phyloP scores from a whole-genome alignment of 2,329 filamentous ascomycete genomes.

The Periconia digitata region DNA sequence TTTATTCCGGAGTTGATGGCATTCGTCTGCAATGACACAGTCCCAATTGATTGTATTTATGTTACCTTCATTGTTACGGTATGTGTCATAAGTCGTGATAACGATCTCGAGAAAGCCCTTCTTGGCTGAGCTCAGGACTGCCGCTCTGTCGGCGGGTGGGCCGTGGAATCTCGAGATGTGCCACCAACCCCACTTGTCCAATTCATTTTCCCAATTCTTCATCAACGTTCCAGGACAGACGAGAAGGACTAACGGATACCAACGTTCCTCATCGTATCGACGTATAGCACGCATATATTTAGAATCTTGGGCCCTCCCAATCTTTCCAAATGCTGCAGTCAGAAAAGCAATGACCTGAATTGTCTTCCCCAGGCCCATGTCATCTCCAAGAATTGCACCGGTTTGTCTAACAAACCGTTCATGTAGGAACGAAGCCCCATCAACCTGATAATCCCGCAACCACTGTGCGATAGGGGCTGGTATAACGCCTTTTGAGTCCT shows the following conservation, averaged over 20 bases:
- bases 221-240: constrained; percentile 88
- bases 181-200: constrained; percentile 96
- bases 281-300: constrained; percentile 89
- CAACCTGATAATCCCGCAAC: constrained; percentile 86
- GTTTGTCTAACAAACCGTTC: constrained; percentile 87
- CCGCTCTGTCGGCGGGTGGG: constrained; percentile 61
- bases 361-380: constrained; percentile 97
- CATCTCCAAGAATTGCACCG: constrained; percentile 88
- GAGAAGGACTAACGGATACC: constrained; percentile 84
- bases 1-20: constrained; percentile 82
- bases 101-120: constrained; percentile 83
- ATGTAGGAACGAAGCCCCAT: constrained; percentile 83
- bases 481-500: constrained; percentile 76
- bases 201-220: constrained; percentile 85
- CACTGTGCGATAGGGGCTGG: constrained; percentile 90
- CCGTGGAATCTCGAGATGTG: constrained; percentile 82
- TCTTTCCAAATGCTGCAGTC: constrained; percentile 90
- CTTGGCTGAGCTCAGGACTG: constrained; percentile 70
- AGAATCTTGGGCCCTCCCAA: constrained; percentile 78
- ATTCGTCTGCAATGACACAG: constrained; percentile 91
- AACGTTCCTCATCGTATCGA: constrained; percentile 57
- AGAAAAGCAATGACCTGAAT: constrained; percentile 94
- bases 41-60: constrained; percentile 92
- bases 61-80: constrained; percentile 71
- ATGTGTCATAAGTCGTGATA: constrained; percentile 93